Evolutionary conservation across 805 yeast genomes (phyloP), one percentile per base, ranked within the genome.

Genomic region (Candida dajiaensis): DNA sequence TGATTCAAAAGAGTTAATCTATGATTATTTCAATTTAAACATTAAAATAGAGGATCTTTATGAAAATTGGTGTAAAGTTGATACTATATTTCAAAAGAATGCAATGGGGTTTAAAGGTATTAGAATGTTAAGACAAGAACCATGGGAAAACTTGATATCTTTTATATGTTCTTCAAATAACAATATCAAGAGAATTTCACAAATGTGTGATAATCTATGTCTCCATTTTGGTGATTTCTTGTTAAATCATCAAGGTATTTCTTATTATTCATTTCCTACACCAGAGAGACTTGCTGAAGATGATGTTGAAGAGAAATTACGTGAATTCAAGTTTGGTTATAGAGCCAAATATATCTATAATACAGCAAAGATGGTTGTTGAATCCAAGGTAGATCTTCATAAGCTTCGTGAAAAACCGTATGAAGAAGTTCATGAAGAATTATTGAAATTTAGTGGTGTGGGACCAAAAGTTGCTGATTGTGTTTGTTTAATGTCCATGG

Each of bases 391-490:
- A 29, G 70, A 75, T 38, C 52, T 58, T n/a, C 58, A 67, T 25
- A 59, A 59, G 1, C 67, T 83, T 50, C 67, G 89, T 10, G 51
- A 63, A 1, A 59, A 67, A 36, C 61, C 72, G 3, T 80, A 81
- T 52, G 71, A 67, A 40, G 74, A 70, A 6, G 81, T 83, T 2
- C 85, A 81, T 50, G 69, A 72, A 7, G 79, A 74, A 42, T 66
- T 94, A 38, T 69, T 84, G 52, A 72, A 76, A 50, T 83, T 85
- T 55, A 71, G 77, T 3, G 99, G 99, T 1, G 97, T 94, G 0
- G 99, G 99, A 0, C 98, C 98, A 0, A 94, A 94, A 66, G 98
- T 94, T 2, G 97, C 99, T 0, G 99, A 94, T 57, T 94, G 99
- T 63, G 94, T 94, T 15, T 83, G 95, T 52, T 70, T 94, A 40